Evolutionary conservation across 2,329 filamentous ascomycete species (phyloP).

Genomic region (Cladosporium sp.): DNA sequence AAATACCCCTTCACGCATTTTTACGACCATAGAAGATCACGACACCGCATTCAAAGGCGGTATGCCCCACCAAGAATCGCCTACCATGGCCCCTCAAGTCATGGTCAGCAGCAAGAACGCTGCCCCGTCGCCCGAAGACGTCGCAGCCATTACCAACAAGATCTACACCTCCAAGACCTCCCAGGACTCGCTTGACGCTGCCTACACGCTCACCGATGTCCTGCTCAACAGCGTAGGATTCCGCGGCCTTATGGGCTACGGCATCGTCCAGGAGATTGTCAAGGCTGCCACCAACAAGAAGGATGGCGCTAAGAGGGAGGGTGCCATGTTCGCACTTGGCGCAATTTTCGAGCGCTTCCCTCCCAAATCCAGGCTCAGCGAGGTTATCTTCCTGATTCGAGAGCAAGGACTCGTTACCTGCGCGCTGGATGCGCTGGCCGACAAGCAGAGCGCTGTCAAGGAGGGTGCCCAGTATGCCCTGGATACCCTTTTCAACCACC

Average conservation of each 20-base stretch:
- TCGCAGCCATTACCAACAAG: slow-evolving; percentile 39
- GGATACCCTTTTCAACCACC: slow-evolving; percentile 75
- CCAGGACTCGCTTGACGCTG: slow-evolving; percentile 56
- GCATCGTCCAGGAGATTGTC: slow-evolving; percentile 59
- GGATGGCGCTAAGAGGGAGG: slow-evolving; percentile 76
- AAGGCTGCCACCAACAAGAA: slow-evolving; percentile 93
- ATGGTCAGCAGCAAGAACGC: slow-evolving; percentile 43
- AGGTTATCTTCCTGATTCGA: slow-evolving; percentile 77
- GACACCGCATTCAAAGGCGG: background rate
- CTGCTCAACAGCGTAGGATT: slow-evolving; percentile 63
- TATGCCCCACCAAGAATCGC: slow-evolving; percentile 51
- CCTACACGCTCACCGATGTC: slow-evolving; percentile 61
- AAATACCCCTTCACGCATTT: slow-evolving; percentile 9
- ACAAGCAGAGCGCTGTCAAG: slow-evolving; percentile 83
- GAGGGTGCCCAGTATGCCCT: slow-evolving; percentile 93
- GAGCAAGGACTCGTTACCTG: slow-evolving; percentile 68
- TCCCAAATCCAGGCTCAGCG: slow-evolving; percentile 68
- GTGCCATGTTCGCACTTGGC: slow-evolving; percentile 90
- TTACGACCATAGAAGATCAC: slow-evolving; percentile 1
- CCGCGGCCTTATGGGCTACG: slow-evolving; percentile 59
- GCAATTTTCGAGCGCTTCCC: slow-evolving; percentile 91
- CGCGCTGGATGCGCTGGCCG: slow-evolving; percentile 79
- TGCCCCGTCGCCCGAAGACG: slow-evolving; percentile 45
- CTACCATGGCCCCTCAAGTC: slow-evolving; percentile 43
- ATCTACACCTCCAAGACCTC: slow-evolving; percentile 51